Conservation (phyloP, 257 asterid genomes). For the Buddleja alternifolia region DNA sequence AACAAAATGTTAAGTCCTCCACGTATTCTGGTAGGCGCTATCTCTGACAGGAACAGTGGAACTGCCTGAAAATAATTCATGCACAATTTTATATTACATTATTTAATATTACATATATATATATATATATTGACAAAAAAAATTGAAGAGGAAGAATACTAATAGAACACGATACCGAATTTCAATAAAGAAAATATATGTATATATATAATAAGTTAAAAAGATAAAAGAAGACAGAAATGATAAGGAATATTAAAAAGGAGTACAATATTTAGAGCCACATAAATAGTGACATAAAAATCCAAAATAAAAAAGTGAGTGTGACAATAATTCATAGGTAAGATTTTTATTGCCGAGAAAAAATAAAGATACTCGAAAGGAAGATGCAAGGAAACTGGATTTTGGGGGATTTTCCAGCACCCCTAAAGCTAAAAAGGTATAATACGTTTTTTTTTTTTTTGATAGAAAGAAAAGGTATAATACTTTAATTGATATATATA, state of each 20-base stretch:
- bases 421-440: background rate
- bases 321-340: slow-evolving; percentile 14
- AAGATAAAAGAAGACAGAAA: too few relatives aligned
- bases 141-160: background rate
- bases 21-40: slow-evolving; percentile 93
- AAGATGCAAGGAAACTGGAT: slow-evolving; percentile 19
- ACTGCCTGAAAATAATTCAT: slow-evolving; percentile 62
- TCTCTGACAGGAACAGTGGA: slow-evolving; percentile 85
- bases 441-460: too few relatives aligned
- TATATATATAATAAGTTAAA: too few relatives aligned
- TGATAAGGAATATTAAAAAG: too few relatives aligned
- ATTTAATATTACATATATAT: too few relatives aligned
- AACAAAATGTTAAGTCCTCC: slow-evolving; percentile 93
- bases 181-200: too few relatives aligned
- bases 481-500: background rate
- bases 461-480: too few relatives aligned
- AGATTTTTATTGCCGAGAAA: slow-evolving; percentile 20
- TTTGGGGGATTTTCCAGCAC: slow-evolving; percentile 14
- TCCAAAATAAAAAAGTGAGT: background rate
- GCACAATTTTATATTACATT: too few relatives aligned
- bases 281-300: too few relatives aligned
- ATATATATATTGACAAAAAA: background rate
- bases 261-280: too few relatives aligned
- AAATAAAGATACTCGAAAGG: slow-evolving; percentile 26
- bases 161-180: background rate